Evolutionary conservation across 495 filamentous ascomycete species (phyloP), one percentile per base, ranked within the genome.

Genomic region (Aspergillus cavernicola): DNA sequence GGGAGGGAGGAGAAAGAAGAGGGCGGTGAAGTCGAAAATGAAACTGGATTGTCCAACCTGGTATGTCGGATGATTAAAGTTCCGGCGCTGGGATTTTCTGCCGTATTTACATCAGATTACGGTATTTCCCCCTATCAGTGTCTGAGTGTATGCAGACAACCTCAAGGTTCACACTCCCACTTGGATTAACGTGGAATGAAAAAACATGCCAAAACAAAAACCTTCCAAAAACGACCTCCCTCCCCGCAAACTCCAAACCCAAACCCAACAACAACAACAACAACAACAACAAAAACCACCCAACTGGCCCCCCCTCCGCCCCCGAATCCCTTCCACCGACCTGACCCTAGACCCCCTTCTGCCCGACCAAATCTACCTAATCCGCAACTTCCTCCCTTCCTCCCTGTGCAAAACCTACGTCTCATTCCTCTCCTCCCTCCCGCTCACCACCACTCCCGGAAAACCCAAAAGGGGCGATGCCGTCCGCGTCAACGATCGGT

Each of bases 401-500:
- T 80, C 75, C 2, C 78, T 96, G 2, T 96, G 91, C 77, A 87
- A 85, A 61, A 85, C 80, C 33, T 96, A 92, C 68, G 80, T 89
- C 11, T 77, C 79, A 6, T 96, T 93, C 61, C 82, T 96, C 0
- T 76, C 80, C n/a, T 80, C 76, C 0, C 70, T 96, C 16, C 85
- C 89, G 0, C 72, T 97, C 29, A 78, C 76, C 13, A 96, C 91
- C 0, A 96, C 92, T 0, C 90, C 90, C 0, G 87, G 85, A 0
- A 85, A 85, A 42, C 91, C 92, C 6, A 95, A 91, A 72, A 84
- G 82, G 57, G 92, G 89, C 38, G 84, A 95, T 36, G 92, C 92
- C 0, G 69, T 92, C 23, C 78, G 92, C 16, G 88, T 96, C 36
- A 97, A 97, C 65, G 92, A 97, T 64, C 84, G 92, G 24, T 93